Percentiles rank a stretch among this genome's conserved stretches.
These are phyloP conservation scores for Hirsutella rhossiliensis DNA, from an alignment of 2,329 filamentous ascomycete genomes.

Conservation along the genomic window DNA sequence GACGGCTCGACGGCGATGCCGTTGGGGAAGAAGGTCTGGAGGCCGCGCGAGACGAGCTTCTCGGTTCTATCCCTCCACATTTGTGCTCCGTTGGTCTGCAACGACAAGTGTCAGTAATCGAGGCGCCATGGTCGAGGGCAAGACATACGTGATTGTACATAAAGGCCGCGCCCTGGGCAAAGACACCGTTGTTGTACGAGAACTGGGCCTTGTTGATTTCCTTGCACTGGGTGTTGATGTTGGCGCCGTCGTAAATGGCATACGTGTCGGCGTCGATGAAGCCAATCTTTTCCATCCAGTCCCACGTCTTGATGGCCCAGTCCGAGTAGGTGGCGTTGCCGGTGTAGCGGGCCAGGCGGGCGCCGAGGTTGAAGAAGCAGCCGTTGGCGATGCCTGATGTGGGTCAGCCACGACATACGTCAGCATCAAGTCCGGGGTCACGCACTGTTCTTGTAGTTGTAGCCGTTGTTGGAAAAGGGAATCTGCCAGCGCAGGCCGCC, in stretches of 20 bases:
- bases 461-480: slow-evolving; percentile 60
- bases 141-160: slow-evolving; percentile 48
- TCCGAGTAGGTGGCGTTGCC: slow-evolving; percentile 51
- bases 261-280: slow-evolving; percentile 48
- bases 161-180: slow-evolving; percentile 44
- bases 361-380: slow-evolving; percentile 52
- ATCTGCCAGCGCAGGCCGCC: slow-evolving; percentile 69
- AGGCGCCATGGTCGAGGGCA: neutral
- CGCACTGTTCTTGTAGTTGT: slow-evolving; percentile 58
- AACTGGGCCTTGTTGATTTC: slow-evolving; percentile 44
- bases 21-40: slow-evolving; percentile 39
- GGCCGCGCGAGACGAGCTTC: slow-evolving; percentile 22
- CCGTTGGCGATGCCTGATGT: slow-evolving; percentile 32
- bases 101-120: slow-evolving; percentile 2
- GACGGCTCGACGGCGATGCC: slow-evolving; percentile 47
- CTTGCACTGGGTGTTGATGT: slow-evolving; percentile 40
- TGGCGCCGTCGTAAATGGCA: slow-evolving; percentile 47
- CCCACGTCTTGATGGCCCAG: slow-evolving; percentile 50
- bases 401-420: neutral
- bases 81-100: slow-evolving; percentile 31
- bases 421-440: neutral
- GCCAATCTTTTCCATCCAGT: slow-evolving; percentile 45
- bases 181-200: slow-evolving; percentile 48
- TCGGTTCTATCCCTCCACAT: slow-evolving; percentile 40
- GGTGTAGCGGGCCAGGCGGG: slow-evolving; percentile 61